Evolutionary conservation across 805 yeast species (phyloP).

Genomic region (Candida xiaguanensis): DNA sequence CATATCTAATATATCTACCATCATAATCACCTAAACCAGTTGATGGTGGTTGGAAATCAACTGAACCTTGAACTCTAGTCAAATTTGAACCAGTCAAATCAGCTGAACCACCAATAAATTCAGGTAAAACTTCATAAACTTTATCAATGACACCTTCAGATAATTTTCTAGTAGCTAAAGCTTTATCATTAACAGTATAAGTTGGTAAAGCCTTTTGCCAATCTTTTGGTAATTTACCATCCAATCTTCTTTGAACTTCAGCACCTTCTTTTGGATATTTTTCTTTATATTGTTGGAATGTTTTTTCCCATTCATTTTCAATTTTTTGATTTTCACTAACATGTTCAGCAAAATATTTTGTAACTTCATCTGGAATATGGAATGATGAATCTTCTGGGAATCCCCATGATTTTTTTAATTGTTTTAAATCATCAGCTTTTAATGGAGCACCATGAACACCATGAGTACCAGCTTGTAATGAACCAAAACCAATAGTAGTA

Average conservation of each 20-base stretch:
- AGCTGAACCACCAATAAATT: slow-evolving; percentile 96
- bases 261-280: slow-evolving; percentile 77
- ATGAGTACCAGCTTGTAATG: slow-evolving; percentile 78
- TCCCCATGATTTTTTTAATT: slow-evolving; percentile 78
- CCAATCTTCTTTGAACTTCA: slow-evolving; percentile 75
- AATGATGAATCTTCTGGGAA: slow-evolving; percentile 84
- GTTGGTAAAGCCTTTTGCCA: slow-evolving; percentile 79
- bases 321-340: slow-evolving; percentile 60
- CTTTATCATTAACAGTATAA: slow-evolving; percentile 72
- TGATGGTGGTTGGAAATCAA: slow-evolving; percentile 88
- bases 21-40: slow-evolving; percentile 78
- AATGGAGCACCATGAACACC: slow-evolving; percentile 96
- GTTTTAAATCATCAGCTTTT: slow-evolving; percentile 87
- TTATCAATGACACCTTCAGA: slow-evolving; percentile 74
- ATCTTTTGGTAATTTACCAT: slow-evolving; percentile 71
- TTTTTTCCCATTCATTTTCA: slow-evolving; percentile 72
- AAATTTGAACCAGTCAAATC: slow-evolving; percentile 96
- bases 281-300: slow-evolving; percentile 56
- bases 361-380: slow-evolving; percentile 78
- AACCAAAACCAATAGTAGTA: slow-evolving; percentile 95
- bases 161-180: slow-evolving; percentile 92
- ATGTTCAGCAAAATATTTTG: slow-evolving; percentile 59
- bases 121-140: slow-evolving; percentile 69
- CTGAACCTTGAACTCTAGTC: slow-evolving; percentile 80
- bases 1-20: slow-evolving; percentile 95